These are phyloP conservation scores for Ophiostoma himal-ulmi DNA, from an alignment of 2,329 filamentous ascomycete species.

Conservation along the genomic window DNA sequence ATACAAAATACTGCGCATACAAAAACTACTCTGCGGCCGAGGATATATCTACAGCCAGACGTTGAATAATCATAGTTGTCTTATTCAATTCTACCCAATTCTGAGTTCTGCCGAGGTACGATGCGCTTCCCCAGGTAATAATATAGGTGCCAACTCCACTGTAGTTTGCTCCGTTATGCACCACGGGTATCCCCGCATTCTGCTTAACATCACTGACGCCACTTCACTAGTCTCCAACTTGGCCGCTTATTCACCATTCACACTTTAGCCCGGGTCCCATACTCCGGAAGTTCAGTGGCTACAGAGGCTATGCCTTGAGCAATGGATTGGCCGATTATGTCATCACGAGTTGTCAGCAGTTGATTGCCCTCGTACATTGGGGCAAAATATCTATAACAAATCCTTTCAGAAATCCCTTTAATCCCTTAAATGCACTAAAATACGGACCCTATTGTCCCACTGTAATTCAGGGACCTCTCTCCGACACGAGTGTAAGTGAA, in stretches of 20 bases:
- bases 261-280: not conserved
- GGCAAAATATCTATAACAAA: no score
- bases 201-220: not conserved
- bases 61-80: not conserved
- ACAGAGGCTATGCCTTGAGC: not conserved
- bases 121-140: conserved; percentile 6
- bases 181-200: conserved; percentile 5
- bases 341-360: no score
- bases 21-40: not conserved
- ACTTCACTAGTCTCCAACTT: not conserved
- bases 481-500: not conserved
- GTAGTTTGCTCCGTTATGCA: not conserved
- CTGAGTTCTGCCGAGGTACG: conserved; percentile 20
- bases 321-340: not conserved
- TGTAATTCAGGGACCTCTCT: no score
- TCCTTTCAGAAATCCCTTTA: no score
- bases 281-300: conserved; percentile 1
- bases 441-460: no score
- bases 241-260: not conserved
- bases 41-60: not conserved
- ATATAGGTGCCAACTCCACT: not conserved
- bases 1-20: not conserved
- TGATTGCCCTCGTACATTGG: no score
- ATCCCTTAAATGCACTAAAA: no score
- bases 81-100: not conserved